Evolutionary conservation across 768 basidiomycete species (phyloP).

Genomic region (Amanita muscaria): DNA sequence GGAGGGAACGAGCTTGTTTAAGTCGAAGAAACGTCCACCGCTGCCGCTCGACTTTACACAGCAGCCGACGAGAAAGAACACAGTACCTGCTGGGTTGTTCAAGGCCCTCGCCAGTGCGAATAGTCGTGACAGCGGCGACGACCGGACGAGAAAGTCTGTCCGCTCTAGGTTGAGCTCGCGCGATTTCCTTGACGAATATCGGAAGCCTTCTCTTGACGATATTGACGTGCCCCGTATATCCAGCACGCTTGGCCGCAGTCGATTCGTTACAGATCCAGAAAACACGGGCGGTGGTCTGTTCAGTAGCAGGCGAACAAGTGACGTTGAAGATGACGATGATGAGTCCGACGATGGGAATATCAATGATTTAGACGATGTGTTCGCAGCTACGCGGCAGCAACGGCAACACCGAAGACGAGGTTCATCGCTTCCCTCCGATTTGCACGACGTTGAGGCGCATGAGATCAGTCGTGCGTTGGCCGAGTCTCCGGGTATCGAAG

Average conservation of each 20-base stretch:
- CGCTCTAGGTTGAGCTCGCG: constrained; percentile 69
- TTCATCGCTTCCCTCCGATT: constrained; percentile 49
- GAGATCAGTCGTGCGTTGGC: constrained; percentile 19
- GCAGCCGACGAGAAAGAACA: constrained; percentile 44
- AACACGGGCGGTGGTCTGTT: constrained; percentile 17
- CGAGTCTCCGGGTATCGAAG: constrained; percentile 10
- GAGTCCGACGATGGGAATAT: constrained; percentile 1
- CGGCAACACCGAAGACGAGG: constrained; percentile 34
- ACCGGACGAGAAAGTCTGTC: constrained; percentile 60
- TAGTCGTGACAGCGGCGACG: constrained; percentile 38
- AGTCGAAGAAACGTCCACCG: constrained; percentile 55
- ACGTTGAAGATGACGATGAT: neutral
- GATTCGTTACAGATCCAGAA: constrained; percentile 54
- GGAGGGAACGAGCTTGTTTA: constrained; percentile 6
- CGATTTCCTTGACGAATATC: constrained; percentile 52
- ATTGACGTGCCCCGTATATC: constrained; percentile 62
- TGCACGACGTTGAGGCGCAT: constrained; percentile 34
- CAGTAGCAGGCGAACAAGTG: neutral
- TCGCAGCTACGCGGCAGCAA: constrained; percentile 19
- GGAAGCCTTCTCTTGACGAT: constrained; percentile 72
- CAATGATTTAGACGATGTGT: constrained; percentile 29
- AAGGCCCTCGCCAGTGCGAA: constrained; percentile 53
- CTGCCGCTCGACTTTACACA: constrained; percentile 69
- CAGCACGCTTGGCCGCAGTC: constrained; percentile 41
- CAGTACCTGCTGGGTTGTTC: constrained; percentile 80